Conservation (phyloP, 306 rosid species). For the Trifolium pratense region DNA sequence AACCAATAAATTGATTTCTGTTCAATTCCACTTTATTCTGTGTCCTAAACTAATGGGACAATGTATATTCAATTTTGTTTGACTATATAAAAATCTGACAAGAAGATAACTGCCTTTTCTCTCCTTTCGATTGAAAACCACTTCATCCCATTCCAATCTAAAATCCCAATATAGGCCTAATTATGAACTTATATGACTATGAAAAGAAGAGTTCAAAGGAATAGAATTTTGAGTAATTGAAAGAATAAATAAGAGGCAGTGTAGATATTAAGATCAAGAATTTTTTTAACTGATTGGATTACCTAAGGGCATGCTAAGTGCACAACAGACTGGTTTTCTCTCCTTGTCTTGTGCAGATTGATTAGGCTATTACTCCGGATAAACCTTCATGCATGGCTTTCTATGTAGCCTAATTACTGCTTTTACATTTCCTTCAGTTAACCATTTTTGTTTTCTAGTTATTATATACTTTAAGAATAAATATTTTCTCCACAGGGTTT, state of each 20-base stretch:
- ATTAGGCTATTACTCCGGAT: conserved; percentile 9
- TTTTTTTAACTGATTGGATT: background rate
- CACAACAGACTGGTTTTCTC: conserved; percentile 20
- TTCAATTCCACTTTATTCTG: conserved; percentile 20
- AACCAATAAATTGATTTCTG: conserved; percentile 16
- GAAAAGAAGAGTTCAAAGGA: conserved; percentile 30
- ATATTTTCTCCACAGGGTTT: conserved; percentile 61
- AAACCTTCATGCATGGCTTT: conserved; percentile 22
- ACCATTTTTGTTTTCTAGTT: conserved; percentile 16
- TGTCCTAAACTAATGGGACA: background rate
- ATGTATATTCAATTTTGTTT: background rate
- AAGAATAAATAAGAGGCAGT: conserved; percentile 1
- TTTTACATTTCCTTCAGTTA: conserved; percentile 7
- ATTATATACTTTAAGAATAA: conserved; percentile 25
- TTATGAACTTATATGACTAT: conserved; percentile 11
- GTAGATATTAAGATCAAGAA: conserved; percentile 7
- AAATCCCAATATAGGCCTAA: conserved; percentile 11
- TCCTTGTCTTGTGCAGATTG: conserved; percentile 19
- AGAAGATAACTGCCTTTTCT: conserved; percentile 19
- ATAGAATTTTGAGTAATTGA: background rate
- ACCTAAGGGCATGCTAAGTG: conserved; percentile 23
- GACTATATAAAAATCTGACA: conserved; percentile 3
- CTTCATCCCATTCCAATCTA: background rate
- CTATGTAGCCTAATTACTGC: conserved; percentile 24
- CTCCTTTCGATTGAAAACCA: conserved; percentile 8